Evolutionary conservation across 371 early-diverging fungal species (phyloP).

Genomic region (Mucor lusitanicus): DNA sequence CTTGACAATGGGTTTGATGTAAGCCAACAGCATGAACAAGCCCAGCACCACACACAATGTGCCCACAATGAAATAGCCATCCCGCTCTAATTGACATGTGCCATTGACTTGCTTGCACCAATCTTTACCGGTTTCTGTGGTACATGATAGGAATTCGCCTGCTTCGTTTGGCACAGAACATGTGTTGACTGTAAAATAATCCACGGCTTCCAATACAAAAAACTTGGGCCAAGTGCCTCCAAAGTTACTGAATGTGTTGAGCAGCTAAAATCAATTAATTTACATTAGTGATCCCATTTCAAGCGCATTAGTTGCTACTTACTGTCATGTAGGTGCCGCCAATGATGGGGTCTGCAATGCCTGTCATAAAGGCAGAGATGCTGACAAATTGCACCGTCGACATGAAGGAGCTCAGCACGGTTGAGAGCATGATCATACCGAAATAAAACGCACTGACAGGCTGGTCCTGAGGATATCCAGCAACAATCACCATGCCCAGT

Average conservation of each 20-base stretch:
- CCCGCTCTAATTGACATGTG: conserved; percentile 63
- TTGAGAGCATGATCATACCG: conserved; percentile 75
- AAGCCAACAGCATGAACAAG: conserved; percentile 54
- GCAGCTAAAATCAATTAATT: conserved; percentile 52
- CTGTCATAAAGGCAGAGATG: conserved; percentile 92
- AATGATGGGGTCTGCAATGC: conserved; percentile 94
- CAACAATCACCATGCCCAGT: conserved; percentile 85
- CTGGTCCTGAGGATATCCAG: conserved; percentile 73
- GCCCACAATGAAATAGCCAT: conserved; percentile 89
- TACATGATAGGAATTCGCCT: conserved; percentile 58
- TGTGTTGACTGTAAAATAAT: conserved; percentile 78
- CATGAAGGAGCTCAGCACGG: conserved; percentile 85
- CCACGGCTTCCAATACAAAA: conserved; percentile 94
- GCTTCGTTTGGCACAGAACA: conserved; percentile 50
- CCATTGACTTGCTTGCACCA: conserved; percentile 71
- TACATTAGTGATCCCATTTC: neutral
- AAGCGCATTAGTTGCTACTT: conserved; percentile 10
- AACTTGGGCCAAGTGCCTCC: conserved; percentile 98
- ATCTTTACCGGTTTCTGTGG: conserved; percentile 59
- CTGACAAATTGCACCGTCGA: conserved; percentile 96
- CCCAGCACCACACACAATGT: conserved; percentile 70
- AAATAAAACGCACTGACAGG: conserved; percentile 76
- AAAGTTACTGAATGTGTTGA: conserved; percentile 94
- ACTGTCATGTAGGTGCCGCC: conserved; percentile 98
- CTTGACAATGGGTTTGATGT: conserved; percentile 70